Conservation (phyloP, 164 flowering plant species). For the Buxus sempervirens region DNA sequence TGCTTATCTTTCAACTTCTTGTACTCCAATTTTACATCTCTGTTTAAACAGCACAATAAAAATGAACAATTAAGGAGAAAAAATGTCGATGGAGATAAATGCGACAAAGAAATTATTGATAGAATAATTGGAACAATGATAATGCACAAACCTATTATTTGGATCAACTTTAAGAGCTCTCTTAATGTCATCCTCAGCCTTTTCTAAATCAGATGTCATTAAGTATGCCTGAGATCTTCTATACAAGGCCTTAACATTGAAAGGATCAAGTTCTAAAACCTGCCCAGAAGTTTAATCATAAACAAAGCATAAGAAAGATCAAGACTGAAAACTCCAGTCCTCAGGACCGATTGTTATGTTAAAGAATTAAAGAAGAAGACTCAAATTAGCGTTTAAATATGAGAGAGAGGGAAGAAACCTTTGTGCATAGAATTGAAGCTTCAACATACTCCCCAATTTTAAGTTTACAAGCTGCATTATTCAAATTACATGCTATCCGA, state of each 20-base stretch:
- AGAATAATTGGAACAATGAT: not conserved
- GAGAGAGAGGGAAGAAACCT: constrained; percentile 26
- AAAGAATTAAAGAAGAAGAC: no score
- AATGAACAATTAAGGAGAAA: not conserved
- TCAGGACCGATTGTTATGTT: no score
- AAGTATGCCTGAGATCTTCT: constrained; percentile 52
- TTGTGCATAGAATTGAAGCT: constrained; percentile 45
- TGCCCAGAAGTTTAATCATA: constrained; percentile 13
- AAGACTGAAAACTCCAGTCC: no score
- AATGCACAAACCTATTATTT: constrained; percentile 34
- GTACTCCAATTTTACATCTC: constrained; percentile 47
- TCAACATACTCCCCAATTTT: constrained; percentile 38
- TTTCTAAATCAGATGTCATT: constrained; percentile 38
- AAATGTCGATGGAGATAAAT: no score
- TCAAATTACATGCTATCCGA: constrained; percentile 39
- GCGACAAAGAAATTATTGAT: no score
- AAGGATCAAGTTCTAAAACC: constrained; percentile 51
- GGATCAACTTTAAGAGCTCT: constrained; percentile 48
- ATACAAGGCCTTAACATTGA: constrained; percentile 46
- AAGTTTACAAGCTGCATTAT: constrained; percentile 58
- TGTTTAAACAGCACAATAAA: constrained; percentile 14
- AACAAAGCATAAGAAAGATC: no score
- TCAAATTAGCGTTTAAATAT: not conserved
- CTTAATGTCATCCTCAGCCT: constrained; percentile 48
- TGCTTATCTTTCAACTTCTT: constrained; percentile 40